Evolutionary conservation across 352 stramenopile genomes (phyloP).

Genomic region (Hyaloperonospora brassicae): DNA sequence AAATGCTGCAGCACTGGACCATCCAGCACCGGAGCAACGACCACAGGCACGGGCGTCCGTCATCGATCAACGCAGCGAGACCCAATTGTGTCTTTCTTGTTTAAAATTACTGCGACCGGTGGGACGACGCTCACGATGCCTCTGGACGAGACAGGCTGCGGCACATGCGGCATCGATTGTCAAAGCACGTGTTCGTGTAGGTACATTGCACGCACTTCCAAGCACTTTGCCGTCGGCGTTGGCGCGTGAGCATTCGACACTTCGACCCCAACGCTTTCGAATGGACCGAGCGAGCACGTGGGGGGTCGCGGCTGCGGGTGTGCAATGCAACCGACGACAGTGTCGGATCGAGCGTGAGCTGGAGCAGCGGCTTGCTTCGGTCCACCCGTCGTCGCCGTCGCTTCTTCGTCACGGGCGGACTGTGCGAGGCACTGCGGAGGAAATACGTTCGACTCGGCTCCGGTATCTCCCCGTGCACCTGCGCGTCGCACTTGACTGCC

Average conservation of each 20-base stretch:
- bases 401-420: slow-evolving; percentile 26
- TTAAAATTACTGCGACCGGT: slow-evolving; percentile 26
- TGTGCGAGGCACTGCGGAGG: slow-evolving; percentile 28
- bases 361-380: slow-evolving; percentile 27
- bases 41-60: slow-evolving; percentile 4
- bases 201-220: slow-evolving; percentile 61
- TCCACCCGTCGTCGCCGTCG: slow-evolving; percentile 14
- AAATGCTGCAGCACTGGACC: no score
- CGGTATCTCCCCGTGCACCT: slow-evolving; percentile 18
- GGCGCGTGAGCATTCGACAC: slow-evolving; percentile 32
- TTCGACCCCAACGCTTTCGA: slow-evolving; percentile 12
- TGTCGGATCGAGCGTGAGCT: slow-evolving; percentile 33
- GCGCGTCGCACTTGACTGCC: slow-evolving; percentile 14
- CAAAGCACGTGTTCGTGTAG: slow-evolving; percentile 71
- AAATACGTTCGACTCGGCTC: slow-evolving; percentile 27
- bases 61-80: neutral
- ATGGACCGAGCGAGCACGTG: slow-evolving; percentile 12
- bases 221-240: slow-evolving; percentile 26
- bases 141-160: slow-evolving; percentile 25
- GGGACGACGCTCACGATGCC: slow-evolving; percentile 11
- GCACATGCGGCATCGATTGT: slow-evolving; percentile 64
- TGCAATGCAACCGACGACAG: slow-evolving; percentile 27
- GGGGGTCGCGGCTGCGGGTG: slow-evolving; percentile 23
- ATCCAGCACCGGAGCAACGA: no score
- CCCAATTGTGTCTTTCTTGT: slow-evolving; percentile 13